A percentile compares a stretch with the other conserved stretches of the same genome.
These are phyloP conservation scores for Clarkia xantiana DNA, from an alignment of 345 rosid genomes.

Conservation along the genomic window DNA sequence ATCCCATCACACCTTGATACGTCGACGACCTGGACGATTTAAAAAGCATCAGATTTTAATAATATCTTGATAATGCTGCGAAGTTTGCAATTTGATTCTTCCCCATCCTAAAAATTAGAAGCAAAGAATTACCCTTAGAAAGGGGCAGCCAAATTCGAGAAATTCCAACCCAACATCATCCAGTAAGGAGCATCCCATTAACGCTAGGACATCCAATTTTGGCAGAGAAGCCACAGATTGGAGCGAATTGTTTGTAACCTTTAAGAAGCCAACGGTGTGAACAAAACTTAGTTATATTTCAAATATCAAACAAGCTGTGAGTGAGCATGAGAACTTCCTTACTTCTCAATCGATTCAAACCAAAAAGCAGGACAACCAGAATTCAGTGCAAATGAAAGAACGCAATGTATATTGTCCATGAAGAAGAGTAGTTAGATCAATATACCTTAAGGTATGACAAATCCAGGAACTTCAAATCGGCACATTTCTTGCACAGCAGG, in stretches of 20 bases:
- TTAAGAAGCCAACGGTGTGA: slow-evolving; percentile 11
- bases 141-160: slow-evolving; percentile 54
- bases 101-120: background rate
- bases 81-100: background rate
- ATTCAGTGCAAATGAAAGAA: background rate
- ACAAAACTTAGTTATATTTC: too few species aligned
- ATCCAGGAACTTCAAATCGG: slow-evolving; percentile 48
- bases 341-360: too few species aligned
- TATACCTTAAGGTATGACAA: slow-evolving; percentile 88
- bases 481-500: slow-evolving; percentile 71
- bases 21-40: slow-evolving; percentile 38
- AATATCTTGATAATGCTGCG: background rate
- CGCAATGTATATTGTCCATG: background rate
- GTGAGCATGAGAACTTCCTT: too few species aligned
- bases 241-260: slow-evolving; percentile 68
- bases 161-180: slow-evolving; percentile 50
- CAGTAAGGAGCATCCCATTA: slow-evolving; percentile 49
- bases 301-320: too few species aligned
- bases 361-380: background rate
- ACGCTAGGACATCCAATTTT: slow-evolving; percentile 45
- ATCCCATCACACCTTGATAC: slow-evolving; percentile 65
- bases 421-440: slow-evolving; percentile 1
- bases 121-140: slow-evolving; percentile 34
- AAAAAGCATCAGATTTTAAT: background rate
- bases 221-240: slow-evolving; percentile 44